These are phyloP conservation scores for Alternaria ventricosa DNA, from an alignment of 2,329 filamentous ascomycete species.

Conservation along the genomic window DNA sequence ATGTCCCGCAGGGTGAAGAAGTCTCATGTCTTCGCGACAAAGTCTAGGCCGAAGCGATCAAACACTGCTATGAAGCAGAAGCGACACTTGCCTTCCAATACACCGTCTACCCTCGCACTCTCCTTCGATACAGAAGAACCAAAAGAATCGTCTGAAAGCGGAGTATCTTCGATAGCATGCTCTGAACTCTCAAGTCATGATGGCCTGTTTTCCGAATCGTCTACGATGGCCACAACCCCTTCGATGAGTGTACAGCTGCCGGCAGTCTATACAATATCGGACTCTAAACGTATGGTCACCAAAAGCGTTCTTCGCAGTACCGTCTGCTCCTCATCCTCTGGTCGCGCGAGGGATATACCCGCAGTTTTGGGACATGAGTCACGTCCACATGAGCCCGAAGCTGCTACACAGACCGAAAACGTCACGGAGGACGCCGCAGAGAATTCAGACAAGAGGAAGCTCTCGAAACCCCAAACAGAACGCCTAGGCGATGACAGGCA, in stretches of 20 bases:
- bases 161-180: background rate
- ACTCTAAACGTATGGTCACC: too few species aligned
- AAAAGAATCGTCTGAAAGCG: background rate
- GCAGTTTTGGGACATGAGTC: background rate
- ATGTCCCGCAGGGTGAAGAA: background rate
- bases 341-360: background rate
- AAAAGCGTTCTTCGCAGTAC: background rate
- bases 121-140: background rate
- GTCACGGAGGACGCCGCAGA: background rate
- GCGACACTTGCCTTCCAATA: background rate
- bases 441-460: background rate
- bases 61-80: background rate
- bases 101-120: background rate
- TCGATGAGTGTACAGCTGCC: background rate
- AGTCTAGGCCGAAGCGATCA: background rate
- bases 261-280: background rate
- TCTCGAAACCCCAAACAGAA: background rate
- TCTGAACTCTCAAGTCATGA: background rate
- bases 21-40: background rate
- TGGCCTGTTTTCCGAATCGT: background rate
- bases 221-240: background rate
- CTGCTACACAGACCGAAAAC: background rate
- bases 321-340: background rate
- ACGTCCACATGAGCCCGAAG: background rate
- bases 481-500: background rate